Evolutionary conservation across 345 rosid genomes (phyloP).

Genomic region (Clausena lansium): DNA sequence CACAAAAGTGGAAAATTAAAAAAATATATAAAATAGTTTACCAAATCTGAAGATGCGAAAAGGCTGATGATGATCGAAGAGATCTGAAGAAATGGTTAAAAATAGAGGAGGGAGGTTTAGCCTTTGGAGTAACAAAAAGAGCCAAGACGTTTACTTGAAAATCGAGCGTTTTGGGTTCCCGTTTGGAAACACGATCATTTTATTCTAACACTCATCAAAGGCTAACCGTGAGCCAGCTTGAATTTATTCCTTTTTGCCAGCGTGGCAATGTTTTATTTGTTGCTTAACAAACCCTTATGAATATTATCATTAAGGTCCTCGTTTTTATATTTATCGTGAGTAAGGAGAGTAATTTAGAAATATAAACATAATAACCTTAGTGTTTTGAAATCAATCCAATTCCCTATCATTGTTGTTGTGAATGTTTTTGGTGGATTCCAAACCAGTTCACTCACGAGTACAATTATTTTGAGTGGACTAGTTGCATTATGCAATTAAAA

Average conservation of each 20-base stretch:
- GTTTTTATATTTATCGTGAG: not conserved
- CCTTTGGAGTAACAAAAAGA: conserved; percentile 4
- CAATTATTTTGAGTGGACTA: no score
- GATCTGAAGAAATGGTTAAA: conserved; percentile 23
- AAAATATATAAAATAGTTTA: conserved; percentile 21
- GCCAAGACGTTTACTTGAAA: conserved; percentile 19
- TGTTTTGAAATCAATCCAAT: not conserved
- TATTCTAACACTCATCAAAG: not conserved
- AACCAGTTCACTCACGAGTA: no score
- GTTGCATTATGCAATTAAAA: no score
- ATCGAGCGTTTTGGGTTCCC: not conserved
- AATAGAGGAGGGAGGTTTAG: conserved; percentile 8
- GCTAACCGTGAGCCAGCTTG: not conserved
- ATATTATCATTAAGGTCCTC: not conserved
- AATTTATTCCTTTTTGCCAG: not conserved
- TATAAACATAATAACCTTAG: not conserved
- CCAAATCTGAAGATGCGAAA: conserved; percentile 27
- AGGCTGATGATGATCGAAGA: conserved; percentile 3
- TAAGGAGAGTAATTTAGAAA: not conserved
- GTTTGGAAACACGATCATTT: conserved; percentile 8
- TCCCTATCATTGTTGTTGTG: no score
- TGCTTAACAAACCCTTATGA: not conserved
- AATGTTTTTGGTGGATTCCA: no score
- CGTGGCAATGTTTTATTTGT: conserved; percentile 2
- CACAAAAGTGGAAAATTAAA: conserved; percentile 8